Percentiles rank a stretch among this genome's conserved stretches.
Evolutionary conservation across 768 basidiomycete genomes (phyloP).

Genomic region (Rhizopogon rudus): DNA sequence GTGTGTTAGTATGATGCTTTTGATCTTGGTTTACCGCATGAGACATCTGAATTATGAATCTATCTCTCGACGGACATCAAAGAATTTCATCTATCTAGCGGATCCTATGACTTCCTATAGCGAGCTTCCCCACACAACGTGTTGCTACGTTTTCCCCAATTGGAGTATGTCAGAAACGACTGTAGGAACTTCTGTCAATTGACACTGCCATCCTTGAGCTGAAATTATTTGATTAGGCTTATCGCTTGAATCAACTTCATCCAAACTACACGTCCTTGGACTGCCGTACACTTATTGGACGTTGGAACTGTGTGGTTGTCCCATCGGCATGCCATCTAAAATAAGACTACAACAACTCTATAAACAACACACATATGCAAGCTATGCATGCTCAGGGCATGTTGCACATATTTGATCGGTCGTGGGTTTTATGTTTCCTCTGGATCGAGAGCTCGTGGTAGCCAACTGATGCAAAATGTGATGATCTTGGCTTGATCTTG

Average conservation of each 20-base stretch:
- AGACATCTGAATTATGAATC: not conserved
- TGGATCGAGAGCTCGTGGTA: not conserved
- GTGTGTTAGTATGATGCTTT: not conserved
- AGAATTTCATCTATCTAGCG: not conserved
- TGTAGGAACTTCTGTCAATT: not conserved
- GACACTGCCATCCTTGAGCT: not conserved
- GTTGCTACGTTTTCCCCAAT: not conserved
- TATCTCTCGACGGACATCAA: not conserved
- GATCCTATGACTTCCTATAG: not conserved
- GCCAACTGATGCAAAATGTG: not conserved
- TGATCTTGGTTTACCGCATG: not conserved
- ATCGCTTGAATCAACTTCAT: not conserved
- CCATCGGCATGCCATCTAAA: not conserved
- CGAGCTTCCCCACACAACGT: not conserved
- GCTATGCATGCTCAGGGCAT: not conserved
- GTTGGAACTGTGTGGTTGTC: not conserved
- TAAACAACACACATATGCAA: not conserved
- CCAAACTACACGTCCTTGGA: not conserved
- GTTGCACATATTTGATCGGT: not conserved
- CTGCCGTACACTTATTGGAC: not conserved
- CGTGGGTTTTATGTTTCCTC: not conserved
- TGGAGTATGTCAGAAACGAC: not conserved
- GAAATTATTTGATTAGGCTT: not conserved
- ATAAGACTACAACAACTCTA: not conserved
- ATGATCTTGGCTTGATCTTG: slow-evolving; percentile 5